Evolutionary conservation across 805 yeast species (phyloP), one percentile per base, ranked within the genome.

Genomic region (Cyberlindnera lachancei): DNA sequence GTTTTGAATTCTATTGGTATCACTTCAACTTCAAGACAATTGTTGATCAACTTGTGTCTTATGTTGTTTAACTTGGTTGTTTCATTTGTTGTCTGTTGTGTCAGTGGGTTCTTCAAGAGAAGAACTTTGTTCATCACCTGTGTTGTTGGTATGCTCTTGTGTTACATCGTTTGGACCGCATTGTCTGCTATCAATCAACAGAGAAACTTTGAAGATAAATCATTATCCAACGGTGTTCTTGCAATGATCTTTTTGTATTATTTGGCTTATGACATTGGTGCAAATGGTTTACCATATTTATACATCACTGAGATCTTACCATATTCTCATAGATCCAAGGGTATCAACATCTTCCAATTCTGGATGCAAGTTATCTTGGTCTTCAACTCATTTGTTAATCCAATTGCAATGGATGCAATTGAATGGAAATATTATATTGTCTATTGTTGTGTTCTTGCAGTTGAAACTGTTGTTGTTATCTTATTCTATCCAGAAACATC

Each of bases 1-100:
- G 79, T 73, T 8, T 61, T 73, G 45, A 50, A 56, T 36, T 64
- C 73, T 15, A 70, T 73, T 46, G 78, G 79, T 36, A 69, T 72
- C 44, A 68, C 70, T 27, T 55, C 48, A 9, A 50, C 58, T n/a
- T 50, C 52, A 25, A 47, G 56, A 33, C 72, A 72, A 48, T 59
- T 70, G 30, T 44, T 59, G 32, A 61, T 71, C 44, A 72, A 71
- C 47, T 72, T 69, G 34, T 61, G 67, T 36, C 58, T 70, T 38
- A 64, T 60, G 64, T 50, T 65, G 33, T 68, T 59, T 50, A 68
- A 68, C 54, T 59, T 61, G 31, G 50, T 50, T 19, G 37, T 50
- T 25, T 55, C 56, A 9, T 20, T 46, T 17, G 34, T 44, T 5
- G 50, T 55, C 21, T 52, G 58, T 8, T 34, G 44, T 12, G 49